phyloP scores from a whole-genome alignment of 352 stramenopile species.

The Pythium myriotylum region DNA sequence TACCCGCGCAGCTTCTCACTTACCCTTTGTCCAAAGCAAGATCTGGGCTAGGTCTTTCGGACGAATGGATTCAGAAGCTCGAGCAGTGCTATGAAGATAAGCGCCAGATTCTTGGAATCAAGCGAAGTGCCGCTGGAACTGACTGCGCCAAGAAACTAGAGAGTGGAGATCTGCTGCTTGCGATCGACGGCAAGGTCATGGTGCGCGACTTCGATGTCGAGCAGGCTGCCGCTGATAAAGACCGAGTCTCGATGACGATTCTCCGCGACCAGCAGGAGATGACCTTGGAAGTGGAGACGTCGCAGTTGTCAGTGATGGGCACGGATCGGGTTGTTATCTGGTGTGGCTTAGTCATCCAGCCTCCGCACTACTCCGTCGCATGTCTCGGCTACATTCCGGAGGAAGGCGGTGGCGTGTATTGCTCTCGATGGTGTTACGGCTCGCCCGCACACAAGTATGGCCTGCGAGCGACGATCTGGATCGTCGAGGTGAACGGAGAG shows the following conservation, averaged over 20 bases:
- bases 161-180: slow-evolving; percentile 85
- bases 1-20: slow-evolving; percentile 78
- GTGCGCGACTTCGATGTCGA: slow-evolving; percentile 86
- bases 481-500: slow-evolving; percentile 90
- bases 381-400: slow-evolving; percentile 87
- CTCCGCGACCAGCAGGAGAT: slow-evolving; percentile 79
- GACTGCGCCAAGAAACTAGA: slow-evolving; percentile 69
- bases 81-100: slow-evolving; percentile 78
- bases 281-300: slow-evolving; percentile 58
- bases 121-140: slow-evolving; percentile 70
- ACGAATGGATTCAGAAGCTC: slow-evolving; percentile 86
- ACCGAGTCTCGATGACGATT: slow-evolving; percentile 59
- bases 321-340: slow-evolving; percentile 91
- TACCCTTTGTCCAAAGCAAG: slow-evolving; percentile 88
- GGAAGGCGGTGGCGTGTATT: slow-evolving; percentile 86
- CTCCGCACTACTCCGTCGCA: slow-evolving; percentile 84
- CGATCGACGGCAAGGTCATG: slow-evolving; percentile 74
- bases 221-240: slow-evolving; percentile 50
- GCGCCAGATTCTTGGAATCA: slow-evolving; percentile 87
- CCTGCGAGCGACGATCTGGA: slow-evolving; percentile 89
- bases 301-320: slow-evolving; percentile 71
- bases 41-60: slow-evolving; percentile 79
- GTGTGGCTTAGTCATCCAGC: slow-evolving; percentile 92
- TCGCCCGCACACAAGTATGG: slow-evolving; percentile 91
- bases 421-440: slow-evolving; percentile 90